phyloP scores from a whole-genome alignment of 2,329 filamentous ascomycete genomes.

The Neonectria faginata region DNA sequence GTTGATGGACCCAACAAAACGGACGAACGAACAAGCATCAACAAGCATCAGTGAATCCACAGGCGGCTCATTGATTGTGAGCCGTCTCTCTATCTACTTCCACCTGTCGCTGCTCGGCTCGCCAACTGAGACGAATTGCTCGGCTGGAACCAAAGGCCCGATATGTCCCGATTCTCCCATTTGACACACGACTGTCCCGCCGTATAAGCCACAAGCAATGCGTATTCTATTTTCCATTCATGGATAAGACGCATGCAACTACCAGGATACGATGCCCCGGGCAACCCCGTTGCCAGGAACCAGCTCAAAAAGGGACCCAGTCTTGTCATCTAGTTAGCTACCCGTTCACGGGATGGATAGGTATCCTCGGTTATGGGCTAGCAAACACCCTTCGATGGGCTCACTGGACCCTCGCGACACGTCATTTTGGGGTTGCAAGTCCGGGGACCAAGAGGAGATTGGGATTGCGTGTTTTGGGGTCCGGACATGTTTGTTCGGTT shows the following conservation, averaged over 20 bases:
- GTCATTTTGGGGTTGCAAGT: slow-evolving; percentile 34
- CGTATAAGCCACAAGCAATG: neutral
- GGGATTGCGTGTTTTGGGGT: slow-evolving; percentile 11
- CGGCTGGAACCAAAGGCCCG: slow-evolving; percentile 21
- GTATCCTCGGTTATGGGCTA: slow-evolving; percentile 40
- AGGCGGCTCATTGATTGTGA: slow-evolving; percentile 37
- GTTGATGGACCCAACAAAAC: slow-evolving; percentile 17
- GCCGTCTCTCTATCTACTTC: slow-evolving; percentile 23
- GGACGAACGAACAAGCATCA: slow-evolving; percentile 22
- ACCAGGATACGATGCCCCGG: slow-evolving; percentile 8
- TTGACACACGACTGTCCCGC: neutral
- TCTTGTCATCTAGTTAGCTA: neutral
- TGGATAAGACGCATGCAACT: slow-evolving; percentile 5
- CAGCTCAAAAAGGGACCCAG: slow-evolving; percentile 4
- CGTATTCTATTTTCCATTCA: neutral
- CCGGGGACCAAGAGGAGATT: slow-evolving; percentile 27
- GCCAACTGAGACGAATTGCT: slow-evolving; percentile 9
- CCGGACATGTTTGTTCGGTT: slow-evolving; percentile 24
- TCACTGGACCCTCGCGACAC: slow-evolving; percentile 32
- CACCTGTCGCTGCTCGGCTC: slow-evolving; percentile 27
- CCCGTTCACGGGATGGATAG: slow-evolving; percentile 4
- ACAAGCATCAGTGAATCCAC: slow-evolving; percentile 19
- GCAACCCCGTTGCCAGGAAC: slow-evolving; percentile 13
- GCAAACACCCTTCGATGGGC: slow-evolving; percentile 19
- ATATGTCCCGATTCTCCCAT: neutral